Evolutionary conservation across 179 eudicot genomes (phyloP).

Genomic region (Sideroxylon spinosum): DNA sequence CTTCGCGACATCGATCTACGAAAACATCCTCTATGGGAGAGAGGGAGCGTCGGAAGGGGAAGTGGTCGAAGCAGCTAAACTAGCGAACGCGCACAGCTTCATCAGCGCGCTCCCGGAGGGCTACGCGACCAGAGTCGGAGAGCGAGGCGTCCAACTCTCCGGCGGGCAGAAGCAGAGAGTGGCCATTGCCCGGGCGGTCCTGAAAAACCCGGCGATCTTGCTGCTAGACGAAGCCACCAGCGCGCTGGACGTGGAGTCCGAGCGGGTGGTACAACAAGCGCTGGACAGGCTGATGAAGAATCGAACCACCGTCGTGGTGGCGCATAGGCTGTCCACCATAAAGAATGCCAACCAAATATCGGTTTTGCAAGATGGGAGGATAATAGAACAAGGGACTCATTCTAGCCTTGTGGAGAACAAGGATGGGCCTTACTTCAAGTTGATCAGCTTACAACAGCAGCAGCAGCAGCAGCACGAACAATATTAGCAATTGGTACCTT

Average conservation of each 20-base stretch:
- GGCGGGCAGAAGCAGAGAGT: constrained; percentile 98
- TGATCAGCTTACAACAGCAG: constrained; percentile 79
- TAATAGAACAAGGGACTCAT: constrained; percentile 85
- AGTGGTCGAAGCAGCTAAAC: constrained; percentile 84
- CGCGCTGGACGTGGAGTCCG: constrained; percentile 81
- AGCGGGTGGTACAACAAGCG: constrained; percentile 78
- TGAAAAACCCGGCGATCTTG: constrained; percentile 76
- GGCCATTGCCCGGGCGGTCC: constrained; percentile 88
- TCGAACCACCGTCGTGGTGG: constrained; percentile 80
- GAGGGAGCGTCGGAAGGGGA: constrained; percentile 80
- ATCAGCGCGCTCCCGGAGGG: constrained; percentile 90
- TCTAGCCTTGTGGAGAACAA: constrained; percentile 59
- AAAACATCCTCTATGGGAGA: constrained; percentile 87
- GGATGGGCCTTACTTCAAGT: constrained; percentile 72
- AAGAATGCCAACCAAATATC: constrained; percentile 78
- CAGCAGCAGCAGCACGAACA: constrained; percentile 38
- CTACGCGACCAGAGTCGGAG: constrained; percentile 90
- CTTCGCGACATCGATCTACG: constrained; percentile 83
- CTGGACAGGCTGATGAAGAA: constrained; percentile 82
- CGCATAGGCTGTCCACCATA: constrained; percentile 81
- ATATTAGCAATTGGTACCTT: neutral
- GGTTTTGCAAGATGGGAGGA: constrained; percentile 81
- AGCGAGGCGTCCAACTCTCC: constrained; percentile 83
- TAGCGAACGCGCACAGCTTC: constrained; percentile 85
- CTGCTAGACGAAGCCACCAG: constrained; percentile 92